These are phyloP conservation scores for Claviceps humidiphila DNA, from an alignment of 2,329 filamentous ascomycete species.

Conservation along the genomic window DNA sequence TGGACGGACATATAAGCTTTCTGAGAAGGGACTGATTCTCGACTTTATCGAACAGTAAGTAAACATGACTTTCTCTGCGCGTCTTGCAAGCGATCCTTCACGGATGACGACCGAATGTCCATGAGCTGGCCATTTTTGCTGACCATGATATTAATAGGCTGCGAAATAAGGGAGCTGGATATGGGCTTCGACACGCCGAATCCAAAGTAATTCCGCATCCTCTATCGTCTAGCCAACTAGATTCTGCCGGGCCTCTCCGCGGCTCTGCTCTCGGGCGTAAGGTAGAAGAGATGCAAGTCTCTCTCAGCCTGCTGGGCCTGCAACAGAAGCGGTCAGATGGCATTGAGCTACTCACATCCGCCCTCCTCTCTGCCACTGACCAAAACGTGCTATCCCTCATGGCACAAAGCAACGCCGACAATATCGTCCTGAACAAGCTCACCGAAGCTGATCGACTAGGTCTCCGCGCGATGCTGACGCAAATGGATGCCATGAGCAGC, in stretches of 20 bases:
- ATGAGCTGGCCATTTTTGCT: constrained; percentile 3
- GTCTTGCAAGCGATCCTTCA: background rate
- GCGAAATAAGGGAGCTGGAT: constrained; percentile 25
- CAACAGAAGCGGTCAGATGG: constrained; percentile 35
- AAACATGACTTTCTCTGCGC: background rate
- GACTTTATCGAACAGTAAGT: constrained; percentile 59
- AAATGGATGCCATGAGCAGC: constrained; percentile 31
- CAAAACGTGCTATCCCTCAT: constrained; percentile 33
- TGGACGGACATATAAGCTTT: constrained; percentile 52
- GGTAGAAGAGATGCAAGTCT: constrained; percentile 53
- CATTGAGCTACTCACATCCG: constrained; percentile 41
- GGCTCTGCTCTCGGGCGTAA: constrained; percentile 28
- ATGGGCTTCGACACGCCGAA: constrained; percentile 19
- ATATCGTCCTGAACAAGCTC: constrained; percentile 27
- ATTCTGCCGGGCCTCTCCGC: constrained; percentile 10
- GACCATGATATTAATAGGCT: constrained; percentile 15
- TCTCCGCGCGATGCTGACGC: constrained; percentile 34
- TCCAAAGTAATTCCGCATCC: constrained; percentile 17
- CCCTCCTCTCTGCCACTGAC: constrained; percentile 39
- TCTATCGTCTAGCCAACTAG: constrained; percentile 10
- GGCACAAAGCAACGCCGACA: constrained; percentile 31
- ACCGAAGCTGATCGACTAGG: constrained; percentile 28
- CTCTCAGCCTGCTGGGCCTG: constrained; percentile 49
- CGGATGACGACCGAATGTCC: no score
- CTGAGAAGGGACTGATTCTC: constrained; percentile 50